Base-by-base conservation (phyloP, 1,139 yeast genomes). In the Taiozyma sp. region DNA sequence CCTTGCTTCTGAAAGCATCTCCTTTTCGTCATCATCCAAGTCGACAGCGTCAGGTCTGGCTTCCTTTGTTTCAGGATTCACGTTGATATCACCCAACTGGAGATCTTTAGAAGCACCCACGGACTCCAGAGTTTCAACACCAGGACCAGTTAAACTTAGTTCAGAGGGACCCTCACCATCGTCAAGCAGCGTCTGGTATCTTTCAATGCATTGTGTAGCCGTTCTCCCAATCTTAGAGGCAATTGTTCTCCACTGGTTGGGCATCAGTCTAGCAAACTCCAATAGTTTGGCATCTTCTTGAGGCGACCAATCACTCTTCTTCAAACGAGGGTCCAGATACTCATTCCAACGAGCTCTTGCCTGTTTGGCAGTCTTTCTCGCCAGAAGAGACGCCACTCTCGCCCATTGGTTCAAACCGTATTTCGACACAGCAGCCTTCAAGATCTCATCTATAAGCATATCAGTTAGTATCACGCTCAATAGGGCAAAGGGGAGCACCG, bases 401-500 rank as follows among this genome's bases (percentile, higher is more conserved):
- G 93, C 81, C 99, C 99, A 93, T 64, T 93, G 97, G 59, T 88
- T 91, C 24, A 91, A 73, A 0, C 99, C 99, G 67, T 93, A 93
- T 65, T 93, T 93, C 46, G 95, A 81, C 3, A 93, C 87, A 1
- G 97, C 97, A 0, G 97, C 96, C 59, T 86, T 84, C 48, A 93
- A 73, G 46, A 92, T 87, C 65, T 89, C 93, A 68, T 92, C 98
- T 63, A 42, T 10, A 27, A 27, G 22, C 34, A 19, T 19, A 19
- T 32, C 16, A 43, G 54, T 55, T 44, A 48, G 51, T 41, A 42
- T 40, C 23, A 39, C 14, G 38, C 8, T 40, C 27, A 13, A 4
- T 24, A 8, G 22, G 8, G 19, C 19, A 19, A 19, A 19, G 19
- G 19, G 19, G 2, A 10, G 8, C 29, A 4, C n/a, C 13, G n/a